phyloP scores from a whole-genome alignment of 2,329 filamentous ascomycete genomes.

The Neofusicoccum kwambonambiense region DNA sequence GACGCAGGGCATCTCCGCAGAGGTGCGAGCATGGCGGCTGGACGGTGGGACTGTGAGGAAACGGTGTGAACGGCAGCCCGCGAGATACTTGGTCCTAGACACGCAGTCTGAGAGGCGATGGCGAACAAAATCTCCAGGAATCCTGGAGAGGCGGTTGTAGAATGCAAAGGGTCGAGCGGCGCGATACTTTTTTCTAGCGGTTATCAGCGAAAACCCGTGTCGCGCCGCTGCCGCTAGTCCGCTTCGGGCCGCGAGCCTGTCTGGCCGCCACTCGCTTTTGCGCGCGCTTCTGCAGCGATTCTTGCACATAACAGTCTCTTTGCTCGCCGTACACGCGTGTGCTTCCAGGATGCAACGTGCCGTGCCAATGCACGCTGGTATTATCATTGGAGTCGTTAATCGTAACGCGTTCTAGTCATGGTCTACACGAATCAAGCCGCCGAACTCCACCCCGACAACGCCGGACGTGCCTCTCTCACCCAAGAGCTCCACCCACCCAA shows the following conservation, averaged over 20 bases:
- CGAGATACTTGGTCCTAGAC: background rate
- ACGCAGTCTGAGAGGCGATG: background rate
- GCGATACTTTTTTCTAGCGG: constrained; percentile 7
- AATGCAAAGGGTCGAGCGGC: background rate
- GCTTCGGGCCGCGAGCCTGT: background rate
- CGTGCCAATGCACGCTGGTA: too few species aligned
- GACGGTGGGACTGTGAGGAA: background rate
- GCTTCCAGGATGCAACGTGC: too few species aligned
- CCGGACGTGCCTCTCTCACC: background rate
- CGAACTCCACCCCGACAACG: background rate
- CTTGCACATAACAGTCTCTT: too few species aligned
- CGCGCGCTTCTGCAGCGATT: too few species aligned
- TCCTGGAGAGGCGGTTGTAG: constrained; percentile 18
- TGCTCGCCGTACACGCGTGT: too few species aligned
- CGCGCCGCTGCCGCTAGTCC: background rate
- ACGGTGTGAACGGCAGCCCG: background rate
- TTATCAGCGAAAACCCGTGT: background rate
- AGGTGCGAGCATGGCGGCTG: constrained; percentile 39
- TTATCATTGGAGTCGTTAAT: background rate
- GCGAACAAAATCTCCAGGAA: constrained; percentile 5
- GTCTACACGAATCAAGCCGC: background rate
- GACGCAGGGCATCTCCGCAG: constrained; percentile 41
- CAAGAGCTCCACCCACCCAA: background rate
- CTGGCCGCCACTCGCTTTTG: background rate
- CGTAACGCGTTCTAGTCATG: background rate